These are phyloP conservation scores for Sclerotinia trifoliorum DNA, from an alignment of 2,329 filamentous ascomycete species.

Conservation along the genomic window DNA sequence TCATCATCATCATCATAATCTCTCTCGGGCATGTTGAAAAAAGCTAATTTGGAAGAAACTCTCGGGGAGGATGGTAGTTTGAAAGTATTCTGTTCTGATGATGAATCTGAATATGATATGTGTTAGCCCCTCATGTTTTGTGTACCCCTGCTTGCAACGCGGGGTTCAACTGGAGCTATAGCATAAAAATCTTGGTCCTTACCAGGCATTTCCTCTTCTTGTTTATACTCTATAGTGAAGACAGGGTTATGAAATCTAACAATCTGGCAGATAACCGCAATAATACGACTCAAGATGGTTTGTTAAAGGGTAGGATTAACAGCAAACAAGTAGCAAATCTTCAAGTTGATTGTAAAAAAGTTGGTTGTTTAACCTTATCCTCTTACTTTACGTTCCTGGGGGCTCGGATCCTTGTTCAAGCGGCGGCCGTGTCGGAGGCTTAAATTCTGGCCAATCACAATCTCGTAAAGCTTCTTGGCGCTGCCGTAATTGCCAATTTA, in stretches of 20 bases:
- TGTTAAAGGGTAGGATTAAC: background rate
- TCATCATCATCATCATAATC: background rate
- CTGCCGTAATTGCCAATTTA: background rate
- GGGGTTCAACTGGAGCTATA: constrained; percentile 6
- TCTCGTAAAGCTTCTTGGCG: background rate
- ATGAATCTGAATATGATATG: constrained; percentile 17
- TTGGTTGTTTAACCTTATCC: constrained; percentile 5
- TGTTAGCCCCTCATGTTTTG: constrained; percentile 18
- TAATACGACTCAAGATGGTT: background rate
- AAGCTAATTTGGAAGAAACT: constrained; percentile 1
- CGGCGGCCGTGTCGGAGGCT: background rate
- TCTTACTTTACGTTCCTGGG: background rate
- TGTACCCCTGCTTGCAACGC: constrained; percentile 22
- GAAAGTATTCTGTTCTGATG: background rate
- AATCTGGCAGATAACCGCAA: background rate
- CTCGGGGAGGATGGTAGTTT: constrained; percentile 6
- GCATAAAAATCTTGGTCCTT: background rate
- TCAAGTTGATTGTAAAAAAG: background rate
- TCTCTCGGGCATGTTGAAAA: constrained; percentile 9
- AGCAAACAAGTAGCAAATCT: background rate
- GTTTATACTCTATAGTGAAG: background rate
- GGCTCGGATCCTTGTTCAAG: background rate
- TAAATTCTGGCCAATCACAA: background rate
- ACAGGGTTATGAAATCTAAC: background rate
- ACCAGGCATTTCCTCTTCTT: constrained; percentile 14